phyloP scores from a whole-genome alignment of 768 basidiomycete genomes.

The Boletus sp. region DNA sequence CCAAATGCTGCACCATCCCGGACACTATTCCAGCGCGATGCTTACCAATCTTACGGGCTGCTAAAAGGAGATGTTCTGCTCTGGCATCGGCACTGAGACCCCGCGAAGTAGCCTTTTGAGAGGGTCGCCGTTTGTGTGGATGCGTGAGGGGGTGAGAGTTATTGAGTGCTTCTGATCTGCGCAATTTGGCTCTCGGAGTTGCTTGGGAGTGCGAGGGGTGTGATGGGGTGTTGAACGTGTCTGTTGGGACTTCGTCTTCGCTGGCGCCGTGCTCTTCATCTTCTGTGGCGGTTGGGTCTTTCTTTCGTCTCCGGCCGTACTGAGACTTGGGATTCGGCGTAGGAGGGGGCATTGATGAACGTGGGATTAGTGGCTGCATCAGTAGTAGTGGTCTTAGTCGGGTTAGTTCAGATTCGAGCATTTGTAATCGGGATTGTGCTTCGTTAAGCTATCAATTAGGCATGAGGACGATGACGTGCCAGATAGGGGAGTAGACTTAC shows the following conservation, averaged over 20 bases:
- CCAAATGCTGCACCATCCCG: constrained; percentile 41
- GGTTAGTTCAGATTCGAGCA: constrained; percentile 60
- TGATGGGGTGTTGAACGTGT: constrained; percentile 17
- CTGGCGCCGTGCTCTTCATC: constrained; percentile 26
- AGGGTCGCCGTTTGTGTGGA: constrained; percentile 23
- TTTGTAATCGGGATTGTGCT: constrained; percentile 47
- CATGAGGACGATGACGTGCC: constrained; percentile 1
- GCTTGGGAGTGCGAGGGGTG: constrained; percentile 11
- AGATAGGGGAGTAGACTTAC: constrained; percentile 33
- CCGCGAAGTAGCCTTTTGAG: constrained; percentile 25
- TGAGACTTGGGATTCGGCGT: constrained; percentile 24
- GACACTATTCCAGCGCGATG: constrained; percentile 55
- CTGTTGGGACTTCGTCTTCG: constrained; percentile 27
- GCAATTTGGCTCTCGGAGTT: constrained; percentile 23
- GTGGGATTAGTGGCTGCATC: constrained; percentile 50
- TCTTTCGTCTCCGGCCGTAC: constrained; percentile 25
- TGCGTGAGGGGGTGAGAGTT: constrained; percentile 6
- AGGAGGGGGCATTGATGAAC: constrained; percentile 15
- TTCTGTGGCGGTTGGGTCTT: constrained; percentile 19
- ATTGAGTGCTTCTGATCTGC: constrained; percentile 17
- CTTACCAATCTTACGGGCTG: constrained; percentile 66
- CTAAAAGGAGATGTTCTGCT: constrained; percentile 66
- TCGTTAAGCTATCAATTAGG: constrained; percentile 49
- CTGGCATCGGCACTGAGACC: constrained; percentile 59
- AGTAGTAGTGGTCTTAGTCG: constrained; percentile 67